Base-by-base conservation (phyloP, 805 yeast genomes). In the Hanseniaspora jakobsenii region DNA sequence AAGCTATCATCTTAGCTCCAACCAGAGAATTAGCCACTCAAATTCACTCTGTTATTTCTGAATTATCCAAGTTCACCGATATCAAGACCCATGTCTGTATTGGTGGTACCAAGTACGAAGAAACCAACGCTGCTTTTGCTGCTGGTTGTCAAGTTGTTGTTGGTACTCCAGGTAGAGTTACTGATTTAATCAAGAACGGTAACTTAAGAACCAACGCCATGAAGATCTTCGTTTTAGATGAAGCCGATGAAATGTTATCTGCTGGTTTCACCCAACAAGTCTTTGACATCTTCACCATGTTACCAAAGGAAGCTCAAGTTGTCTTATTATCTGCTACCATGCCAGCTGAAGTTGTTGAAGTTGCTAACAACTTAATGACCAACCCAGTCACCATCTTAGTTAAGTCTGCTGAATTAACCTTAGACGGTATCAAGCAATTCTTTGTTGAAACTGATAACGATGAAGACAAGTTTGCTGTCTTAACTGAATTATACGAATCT, bases 101-200 rank as follows among this genome's bases (percentile, higher is more conserved):
- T 59, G 98, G 98, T 66, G 98, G 98, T 64, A 89, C 94, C 50
- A 75, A 84, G 49, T 74, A 85, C 63, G 77, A 78, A 50, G 91
- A 86, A 53, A 98, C 91, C 69, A 72, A 82, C 52, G 81, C 78
- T 63, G 85, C 82, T 53, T 75, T 91, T 62, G 72, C 74, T 58
- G 75, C 75, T 52, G 94, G 94, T 54, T 93, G 82, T 52, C 96
- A 89, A 69, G 74, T 89, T 48, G 93, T 91, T 48, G 89, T 86
- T 57, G 98, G 97, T 62, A 91, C 98, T 49, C 98, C 98, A 56
- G 98, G 98, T 60, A 78, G 98, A 70, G 96, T 91, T 52, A 75
- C 71, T 58, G 97, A 91, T 66, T 85, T 91, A 89, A 87, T 91
- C 61, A 82, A 83, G 66, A 77, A 96, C 64, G 74, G 94, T 59